phyloP scores from a whole-genome alignment of 225 moss, liverwort and hornwort species.

The Anthoceros angustus region DNA sequence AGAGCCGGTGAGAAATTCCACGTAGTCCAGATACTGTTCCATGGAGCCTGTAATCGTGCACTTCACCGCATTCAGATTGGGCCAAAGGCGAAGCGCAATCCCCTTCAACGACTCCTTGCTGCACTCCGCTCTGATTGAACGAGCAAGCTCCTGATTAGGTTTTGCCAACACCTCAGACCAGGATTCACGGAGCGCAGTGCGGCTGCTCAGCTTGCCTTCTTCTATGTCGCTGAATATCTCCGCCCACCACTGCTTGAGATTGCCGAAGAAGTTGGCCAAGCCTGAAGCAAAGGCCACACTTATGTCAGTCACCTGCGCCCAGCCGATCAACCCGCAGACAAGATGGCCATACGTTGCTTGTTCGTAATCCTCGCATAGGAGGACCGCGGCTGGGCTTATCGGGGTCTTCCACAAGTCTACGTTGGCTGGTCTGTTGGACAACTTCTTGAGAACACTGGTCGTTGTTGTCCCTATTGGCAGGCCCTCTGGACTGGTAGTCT shows the following conservation, averaged over 20 bases:
- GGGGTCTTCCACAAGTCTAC: not conserved
- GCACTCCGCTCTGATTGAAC: conserved; percentile 3
- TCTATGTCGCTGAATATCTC: conserved; percentile 7
- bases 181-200: not conserved
- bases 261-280: not conserved
- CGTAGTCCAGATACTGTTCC: conserved; percentile 1
- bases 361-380: not conserved
- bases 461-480: not conserved
- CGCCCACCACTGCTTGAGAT: conserved; percentile 2
- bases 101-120: conserved; percentile 5
- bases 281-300: not conserved
- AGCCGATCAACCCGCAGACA: conserved; percentile 4
- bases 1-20: not conserved
- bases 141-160: conserved; percentile 5
- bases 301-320: not conserved
- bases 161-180: not conserved
- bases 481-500: not conserved
- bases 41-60: not conserved
- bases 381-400: not conserved
- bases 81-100: conserved; percentile 5
- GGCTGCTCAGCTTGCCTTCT: conserved; percentile 3
- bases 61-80: not conserved
- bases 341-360: conserved; percentile 11
- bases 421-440: not conserved
- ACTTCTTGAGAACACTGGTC: not conserved